A percentile compares a stretch with the other conserved stretches of the same genome.
Evolutionary conservation across 2,329 filamentous ascomycete species (phyloP).

Genomic region (Trichoderma sp.): DNA sequence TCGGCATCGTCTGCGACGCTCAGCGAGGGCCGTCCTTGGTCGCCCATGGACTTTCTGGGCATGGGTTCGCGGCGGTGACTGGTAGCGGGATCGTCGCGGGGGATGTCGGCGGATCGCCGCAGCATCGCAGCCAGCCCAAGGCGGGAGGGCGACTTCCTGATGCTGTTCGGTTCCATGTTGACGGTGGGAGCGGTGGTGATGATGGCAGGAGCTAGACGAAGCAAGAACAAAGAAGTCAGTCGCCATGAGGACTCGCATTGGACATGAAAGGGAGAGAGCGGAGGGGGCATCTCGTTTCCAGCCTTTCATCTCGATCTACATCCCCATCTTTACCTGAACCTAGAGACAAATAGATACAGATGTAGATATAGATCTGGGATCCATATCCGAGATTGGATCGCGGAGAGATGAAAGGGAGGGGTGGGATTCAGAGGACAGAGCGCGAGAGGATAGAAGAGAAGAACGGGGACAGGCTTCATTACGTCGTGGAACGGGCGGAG

Average conservation of each 20-base stretch:
- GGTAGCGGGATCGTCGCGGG: constrained; percentile 38
- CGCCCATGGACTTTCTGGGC: constrained; percentile 46
- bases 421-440: not conserved
- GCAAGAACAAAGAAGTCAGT: constrained; percentile 34
- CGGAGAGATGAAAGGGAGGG: not conserved
- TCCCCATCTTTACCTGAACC: too few relatives aligned
- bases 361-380: not conserved
- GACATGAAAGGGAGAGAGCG: constrained; percentile 16
- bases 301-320: not conserved
- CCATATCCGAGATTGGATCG: not conserved
- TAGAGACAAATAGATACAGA: not conserved
- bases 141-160: constrained; percentile 59
- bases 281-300: not conserved
- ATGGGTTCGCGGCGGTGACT: constrained; percentile 7
- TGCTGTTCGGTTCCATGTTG: constrained; percentile 62
- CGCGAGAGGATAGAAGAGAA: not conserved
- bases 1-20: constrained; percentile 64
- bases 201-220: constrained; percentile 65
- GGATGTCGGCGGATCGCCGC: constrained; percentile 55
- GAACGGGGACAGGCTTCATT: constrained; percentile 22
- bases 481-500: constrained; percentile 62
- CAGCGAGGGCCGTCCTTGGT: constrained; percentile 38
- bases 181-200: constrained; percentile 90
- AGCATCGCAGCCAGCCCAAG: constrained; percentile 57
- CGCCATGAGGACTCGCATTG: constrained; percentile 30